Evolutionary conservation across 805 yeast species (phyloP), one percentile per base, ranked within the genome.

Genomic region (Scheffersomyces amazonensis): DNA sequence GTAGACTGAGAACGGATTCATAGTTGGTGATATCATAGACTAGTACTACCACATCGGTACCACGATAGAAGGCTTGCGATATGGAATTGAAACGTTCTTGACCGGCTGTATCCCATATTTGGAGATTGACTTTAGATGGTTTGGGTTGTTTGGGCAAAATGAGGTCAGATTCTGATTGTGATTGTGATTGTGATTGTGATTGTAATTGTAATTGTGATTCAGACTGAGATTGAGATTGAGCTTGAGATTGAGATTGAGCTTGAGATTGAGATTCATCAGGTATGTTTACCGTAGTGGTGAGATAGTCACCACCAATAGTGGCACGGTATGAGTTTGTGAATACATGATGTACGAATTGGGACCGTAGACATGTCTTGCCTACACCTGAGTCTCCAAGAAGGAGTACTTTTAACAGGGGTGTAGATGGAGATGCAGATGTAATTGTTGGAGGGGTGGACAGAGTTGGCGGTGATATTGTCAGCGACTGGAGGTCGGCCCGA

Each of bases 371-470:
- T 11, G 82, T 78, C 46, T 78, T 78, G 4, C 83, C 83, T 12
- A 78, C 83, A 3, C 78, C 76, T 57, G 73, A 75, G 53, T 78
- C 81, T 2, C 83, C 83, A 11, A 78, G 49, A 25, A 78, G 52
- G n/a, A 78, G 72, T 39, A 77, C 78, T 53, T 78, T 76, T 25
- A 75, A 48, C 16, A 62, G 58, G 9, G 52, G 46, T 2, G 36
- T 19, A n/a, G 42, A 15, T 32, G 35, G 13, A 15, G 34, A 17
- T n/a, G n/a, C n/a, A n/a, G n/a, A n/a, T n/a, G n/a, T n/a, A n/a
- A n/a, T n/a, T n/a, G n/a, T n/a, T n/a, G n/a, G n/a, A n/a, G n/a
- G n/a, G n/a, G n/a, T n/a, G n/a, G n/a, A n/a, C n/a, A n/a, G n/a
- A n/a, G n/a, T n/a, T n/a, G n/a, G n/a, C n/a, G n/a, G n/a, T n/a